Percentiles rank a stretch among this genome's conserved stretches.
Evolutionary conservation across 495 filamentous ascomycete genomes (phyloP).

Genomic region (Monascus purpureus): DNA sequence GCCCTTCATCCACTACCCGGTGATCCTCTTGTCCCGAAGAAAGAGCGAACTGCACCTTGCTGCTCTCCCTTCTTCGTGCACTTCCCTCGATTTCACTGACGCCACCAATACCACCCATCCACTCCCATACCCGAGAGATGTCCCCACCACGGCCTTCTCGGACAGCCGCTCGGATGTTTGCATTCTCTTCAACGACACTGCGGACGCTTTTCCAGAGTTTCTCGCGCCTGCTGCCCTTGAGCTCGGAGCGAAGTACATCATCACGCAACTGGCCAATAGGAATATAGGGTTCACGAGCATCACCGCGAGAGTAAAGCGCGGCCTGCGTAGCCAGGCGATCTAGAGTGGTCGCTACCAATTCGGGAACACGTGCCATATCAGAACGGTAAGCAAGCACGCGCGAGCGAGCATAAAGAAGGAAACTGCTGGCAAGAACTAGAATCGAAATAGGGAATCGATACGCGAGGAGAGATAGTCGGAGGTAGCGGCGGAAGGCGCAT

Average conservation of each 20-base stretch:
- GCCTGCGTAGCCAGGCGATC: slow-evolving; percentile 74
- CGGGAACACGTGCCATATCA: slow-evolving; percentile 58
- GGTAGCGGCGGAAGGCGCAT: slow-evolving; percentile 78
- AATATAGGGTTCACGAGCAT: slow-evolving; percentile 57
- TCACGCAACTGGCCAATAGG: slow-evolving; percentile 81
- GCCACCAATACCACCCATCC: slow-evolving; percentile 60
- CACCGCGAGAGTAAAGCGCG: slow-evolving; percentile 53
- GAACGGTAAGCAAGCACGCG: slow-evolving; percentile 40
- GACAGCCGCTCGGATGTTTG: slow-evolving; percentile 77
- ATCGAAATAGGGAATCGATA: slow-evolving; percentile 86
- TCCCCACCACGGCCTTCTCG: slow-evolving; percentile 75
- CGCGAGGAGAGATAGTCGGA: slow-evolving; percentile 83
- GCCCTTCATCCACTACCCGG: slow-evolving; percentile 16
- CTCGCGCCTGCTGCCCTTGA: slow-evolving; percentile 57
- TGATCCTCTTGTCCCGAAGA: slow-evolving; percentile 17
- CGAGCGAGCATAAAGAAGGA: slow-evolving; percentile 41
- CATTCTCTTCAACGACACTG: slow-evolving; percentile 77
- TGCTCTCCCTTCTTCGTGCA: slow-evolving; percentile 30
- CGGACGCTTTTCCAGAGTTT: slow-evolving; percentile 70
- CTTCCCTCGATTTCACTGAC: slow-evolving; percentile 23
- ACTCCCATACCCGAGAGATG: slow-evolving; percentile 84
- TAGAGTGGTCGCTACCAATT: slow-evolving; percentile 65
- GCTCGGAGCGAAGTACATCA: slow-evolving; percentile 74
- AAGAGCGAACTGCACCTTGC: slow-evolving; percentile 22
- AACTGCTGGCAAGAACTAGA: slow-evolving; percentile 39